Percentiles rank a stretch among this genome's conserved stretches.
These are phyloP conservation scores for Boechera retrofracta DNA, from an alignment of 345 rosid genomes.

Conservation along the genomic window DNA sequence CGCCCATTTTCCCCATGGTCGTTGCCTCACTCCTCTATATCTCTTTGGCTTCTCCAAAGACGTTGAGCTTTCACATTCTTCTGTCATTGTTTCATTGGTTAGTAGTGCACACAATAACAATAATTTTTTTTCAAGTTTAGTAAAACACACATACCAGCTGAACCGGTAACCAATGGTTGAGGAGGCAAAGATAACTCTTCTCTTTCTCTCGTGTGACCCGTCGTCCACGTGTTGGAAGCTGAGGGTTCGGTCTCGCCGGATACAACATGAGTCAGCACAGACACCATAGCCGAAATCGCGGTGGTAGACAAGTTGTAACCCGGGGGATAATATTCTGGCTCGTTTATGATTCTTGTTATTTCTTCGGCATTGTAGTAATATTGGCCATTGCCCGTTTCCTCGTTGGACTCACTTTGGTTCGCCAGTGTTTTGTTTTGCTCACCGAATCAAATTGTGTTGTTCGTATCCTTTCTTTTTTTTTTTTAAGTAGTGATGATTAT, in stretches of 20 bases:
- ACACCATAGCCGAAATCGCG: conserved; percentile 29
- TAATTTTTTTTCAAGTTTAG: not conserved
- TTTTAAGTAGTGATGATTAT: not conserved
- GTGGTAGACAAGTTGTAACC: conserved; percentile 24
- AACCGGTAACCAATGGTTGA: not conserved
- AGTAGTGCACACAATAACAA: not conserved
- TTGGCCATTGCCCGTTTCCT: not conserved
- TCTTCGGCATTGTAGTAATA: conserved; percentile 31
- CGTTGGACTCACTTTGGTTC: conserved; percentile 12
- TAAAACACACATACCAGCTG: not conserved
- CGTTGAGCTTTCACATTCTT: conserved; percentile 5
- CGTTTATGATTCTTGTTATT: conserved; percentile 30
- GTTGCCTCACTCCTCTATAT: conserved; percentile 75
- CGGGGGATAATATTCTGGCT: conserved; percentile 27
- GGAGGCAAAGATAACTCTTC: not conserved
- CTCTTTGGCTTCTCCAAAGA: conserved; percentile 54
- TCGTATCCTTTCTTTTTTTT: not conserved
- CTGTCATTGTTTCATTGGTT: not conserved
- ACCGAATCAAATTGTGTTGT: not conserved
- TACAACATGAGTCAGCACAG: conserved; percentile 27
- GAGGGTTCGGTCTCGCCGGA: conserved; percentile 18
- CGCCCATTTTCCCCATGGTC: conserved; percentile 36
- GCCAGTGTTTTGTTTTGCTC: conserved; percentile 1
- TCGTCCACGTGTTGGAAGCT: not conserved
- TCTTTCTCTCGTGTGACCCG: not conserved